Base-by-base conservation (phyloP, 768 basidiomycete genomes). In the Tulasnella sp. region DNA sequence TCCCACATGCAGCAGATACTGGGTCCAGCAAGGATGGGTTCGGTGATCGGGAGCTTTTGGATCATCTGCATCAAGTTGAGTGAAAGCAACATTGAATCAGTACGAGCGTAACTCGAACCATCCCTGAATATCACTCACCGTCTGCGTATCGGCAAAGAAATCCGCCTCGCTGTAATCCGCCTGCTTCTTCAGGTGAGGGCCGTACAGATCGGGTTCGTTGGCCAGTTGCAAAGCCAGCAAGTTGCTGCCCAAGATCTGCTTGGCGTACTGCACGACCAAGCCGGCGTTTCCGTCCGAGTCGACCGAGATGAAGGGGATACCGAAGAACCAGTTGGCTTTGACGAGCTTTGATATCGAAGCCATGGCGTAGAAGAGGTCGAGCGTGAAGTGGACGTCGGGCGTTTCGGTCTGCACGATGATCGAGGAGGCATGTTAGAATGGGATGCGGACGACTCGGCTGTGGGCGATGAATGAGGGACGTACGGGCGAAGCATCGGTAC, bases 191-290 rank as follows among this genome's bases (percentile, higher is more conserved):
- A 42, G 16, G 36, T 74, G 78, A 24, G 68, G 62, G 19, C 38
- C 76, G 38, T 56, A 77, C 76, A 77, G 38, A 40, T 77, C 76
- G 18, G 76, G 76, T 39, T 79, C 78, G 71, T 79, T 79, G 7
- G 78, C 93, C 1, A 90, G 88, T 83, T 93, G 91, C 12, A 93
- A 84, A 0, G 91, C 93, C n/a, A 92, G 83, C 36, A 94, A 85
- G 80, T 89, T 87, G 72, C 88, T 85, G 1, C 93, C 93, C 1
- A 94, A 86, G 80, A 93, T 91, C 24, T 84, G 80, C 83, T 92
- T 88, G 6, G 90, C 90, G 58, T 88, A 84, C 52, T 31, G 34
- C 34, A 76, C 36, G 19, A 81, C 71, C 42, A 74, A 14, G 46
- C 62, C 74, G 19, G 74, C 79, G 56, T 81, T 81, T 27, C 31